Percentiles rank a stretch among this genome's conserved stretches.
These are phyloP conservation scores for Auricularia auricula-judae DNA, from an alignment of 768 basidiomycete genomes.

Conservation along the genomic window DNA sequence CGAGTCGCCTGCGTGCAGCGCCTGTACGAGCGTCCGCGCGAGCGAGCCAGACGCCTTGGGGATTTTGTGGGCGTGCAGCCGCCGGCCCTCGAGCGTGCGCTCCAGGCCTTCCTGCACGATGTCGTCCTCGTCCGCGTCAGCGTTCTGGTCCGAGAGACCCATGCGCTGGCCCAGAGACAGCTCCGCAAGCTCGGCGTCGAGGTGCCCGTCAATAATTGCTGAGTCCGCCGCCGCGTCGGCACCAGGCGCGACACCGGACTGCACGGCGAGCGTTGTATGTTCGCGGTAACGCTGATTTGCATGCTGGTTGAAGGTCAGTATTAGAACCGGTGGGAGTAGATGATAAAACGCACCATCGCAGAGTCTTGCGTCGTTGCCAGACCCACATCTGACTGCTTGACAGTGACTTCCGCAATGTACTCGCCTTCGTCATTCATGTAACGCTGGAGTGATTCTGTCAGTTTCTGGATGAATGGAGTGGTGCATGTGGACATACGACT, in stretches of 20 bases:
- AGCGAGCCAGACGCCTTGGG: constrained; percentile 65
- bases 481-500: constrained; percentile 34
- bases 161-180: constrained; percentile 85
- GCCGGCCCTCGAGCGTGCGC: background rate
- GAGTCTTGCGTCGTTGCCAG: constrained; percentile 13
- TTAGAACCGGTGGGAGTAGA: background rate
- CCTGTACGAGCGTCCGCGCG: constrained; percentile 90
- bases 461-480: background rate
- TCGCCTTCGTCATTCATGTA: constrained; percentile 44
- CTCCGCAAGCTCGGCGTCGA: constrained; percentile 82
- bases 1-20: constrained; percentile 88
- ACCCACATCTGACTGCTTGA: constrained; percentile 7
- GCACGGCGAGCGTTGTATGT: constrained; percentile 44
- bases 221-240: constrained; percentile 40
- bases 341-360: constrained; percentile 2
- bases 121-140: constrained; percentile 21
- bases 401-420: constrained; percentile 36
- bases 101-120: constrained; percentile 9
- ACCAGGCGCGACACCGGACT: constrained; percentile 56
- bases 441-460: constrained; percentile 24
- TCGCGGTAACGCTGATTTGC: constrained; percentile 56
- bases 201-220: constrained; percentile 51
- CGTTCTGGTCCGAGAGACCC: constrained; percentile 42
- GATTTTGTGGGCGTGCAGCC: background rate
- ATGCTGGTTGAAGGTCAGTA: constrained; percentile 20